Percentiles rank a stretch among this genome's conserved stretches.
Conservation (phyloP, 2,329 filamentous ascomycete species). For the Aspergillus proliferans region DNA sequence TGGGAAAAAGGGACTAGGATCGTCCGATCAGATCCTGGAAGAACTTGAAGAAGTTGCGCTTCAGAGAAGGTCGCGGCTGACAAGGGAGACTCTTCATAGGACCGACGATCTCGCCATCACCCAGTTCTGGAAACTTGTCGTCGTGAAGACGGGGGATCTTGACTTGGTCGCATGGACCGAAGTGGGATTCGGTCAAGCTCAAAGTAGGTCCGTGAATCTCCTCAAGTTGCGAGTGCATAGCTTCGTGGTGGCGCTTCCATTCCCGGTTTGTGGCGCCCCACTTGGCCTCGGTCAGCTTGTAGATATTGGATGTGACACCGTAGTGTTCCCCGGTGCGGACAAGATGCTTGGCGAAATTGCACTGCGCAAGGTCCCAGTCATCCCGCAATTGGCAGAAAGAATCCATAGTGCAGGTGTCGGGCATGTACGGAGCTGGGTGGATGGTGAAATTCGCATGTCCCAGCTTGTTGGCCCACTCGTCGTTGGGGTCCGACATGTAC, state of each 20-base stretch:
- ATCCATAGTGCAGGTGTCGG: constrained; percentile 55
- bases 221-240: constrained; percentile 50
- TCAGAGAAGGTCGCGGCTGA: constrained; percentile 28
- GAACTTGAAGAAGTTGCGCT: constrained; percentile 40
- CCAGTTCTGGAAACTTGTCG: constrained; percentile 81
- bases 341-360: constrained; percentile 84
- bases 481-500: constrained; percentile 58
- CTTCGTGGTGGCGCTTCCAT: constrained; percentile 67
- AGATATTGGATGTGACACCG: constrained; percentile 81
- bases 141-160: constrained; percentile 39
- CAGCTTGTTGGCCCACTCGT: constrained; percentile 77
- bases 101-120: constrained; percentile 87
- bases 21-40: constrained; percentile 37
- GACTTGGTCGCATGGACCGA: constrained; percentile 46
- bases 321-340: constrained; percentile 87
- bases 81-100: constrained; percentile 63
- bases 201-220: constrained; percentile 29
- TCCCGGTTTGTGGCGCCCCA: constrained; percentile 72
- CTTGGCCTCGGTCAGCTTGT: constrained; percentile 77
- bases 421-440: constrained; percentile 69
- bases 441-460: constrained; percentile 95
- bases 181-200: constrained; percentile 32
- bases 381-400: constrained; percentile 60
- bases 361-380: constrained; percentile 76
- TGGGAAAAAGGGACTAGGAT: constrained; percentile 11